Evolutionary conservation across 257 asterid genomes (phyloP), one percentile per base, ranked within the genome.

Genomic region (Agastache rugosa): DNA sequence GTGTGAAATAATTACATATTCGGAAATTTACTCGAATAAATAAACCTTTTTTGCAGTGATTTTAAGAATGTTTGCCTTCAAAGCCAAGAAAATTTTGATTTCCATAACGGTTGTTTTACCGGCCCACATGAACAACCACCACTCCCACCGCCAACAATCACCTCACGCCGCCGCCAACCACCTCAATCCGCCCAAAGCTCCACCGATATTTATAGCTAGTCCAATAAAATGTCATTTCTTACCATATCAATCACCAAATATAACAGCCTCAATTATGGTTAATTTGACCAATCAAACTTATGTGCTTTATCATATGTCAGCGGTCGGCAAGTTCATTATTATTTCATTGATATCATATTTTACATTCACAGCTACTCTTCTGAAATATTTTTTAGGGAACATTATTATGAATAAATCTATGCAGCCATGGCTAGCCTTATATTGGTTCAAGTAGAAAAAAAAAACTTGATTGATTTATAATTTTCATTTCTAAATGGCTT

Each of bases 31-130:
- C 12, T 19, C 5, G 27, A 22, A 7, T 51, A 19, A 51, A 19
- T n/a, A n/a, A n/a, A n/a, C n/a, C 34, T 14, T 10, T 20, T 14
- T 75, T 23, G 48, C 23, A 35, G 23, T 68, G 34, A 60, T 58
- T 16, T 23, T 5, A 59, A 48, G 48, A 69, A 63, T 16, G 53
- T 56, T 72, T 66, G 44, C 75, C 78, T 78, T 78, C 75, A 58
- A 78, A 78, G 78, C 41, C 67, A 78, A 78, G 82, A 61, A 58
- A 47, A 6, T 11, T 12, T 58, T 22, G 14, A 23, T 61, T 77
- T 69, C 17, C 39, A 3, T 16, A 15, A 27, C 42, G 71, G 74
- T 34, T 65, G 70, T 65, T 59, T 53, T 14, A 42, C n/a, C 7
- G 37, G 7, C 68, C 66, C 47, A 63, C 68, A 54, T 53, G 39